Evolutionary conservation across 768 basidiomycete species (phyloP).

Genomic region (Floccularia luteovirens): DNA sequence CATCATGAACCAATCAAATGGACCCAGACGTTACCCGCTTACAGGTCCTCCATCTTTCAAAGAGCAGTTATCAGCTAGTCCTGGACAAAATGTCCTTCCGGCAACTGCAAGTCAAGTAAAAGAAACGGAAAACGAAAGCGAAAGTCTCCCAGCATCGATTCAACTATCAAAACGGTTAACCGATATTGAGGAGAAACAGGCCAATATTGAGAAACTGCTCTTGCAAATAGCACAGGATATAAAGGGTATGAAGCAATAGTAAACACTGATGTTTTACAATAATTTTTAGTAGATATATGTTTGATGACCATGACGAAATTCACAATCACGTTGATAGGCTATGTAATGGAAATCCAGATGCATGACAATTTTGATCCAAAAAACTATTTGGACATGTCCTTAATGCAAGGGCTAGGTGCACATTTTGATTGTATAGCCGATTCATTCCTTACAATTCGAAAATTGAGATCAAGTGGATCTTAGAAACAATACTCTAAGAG

Average conservation of each 20-base stretch:
- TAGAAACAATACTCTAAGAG: too few species aligned
- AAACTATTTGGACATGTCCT: too few species aligned
- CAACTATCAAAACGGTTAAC: slow-evolving; percentile 11
- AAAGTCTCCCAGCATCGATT: not conserved
- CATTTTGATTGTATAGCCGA: too few species aligned
- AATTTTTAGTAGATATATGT: too few species aligned
- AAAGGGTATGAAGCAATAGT: slow-evolving; percentile 4
- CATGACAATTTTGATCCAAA: too few species aligned
- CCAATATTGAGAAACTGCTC: slow-evolving; percentile 37
- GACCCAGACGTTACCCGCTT: slow-evolving; percentile 15
- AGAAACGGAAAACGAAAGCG: slow-evolving; percentile 10
- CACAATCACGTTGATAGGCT: too few species aligned
- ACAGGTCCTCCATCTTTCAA: slow-evolving; percentile 12
- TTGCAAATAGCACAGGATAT: slow-evolving; percentile 24
- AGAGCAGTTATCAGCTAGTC: slow-evolving; percentile 7
- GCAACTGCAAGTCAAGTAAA: slow-evolving; percentile 9
- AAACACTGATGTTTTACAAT: too few species aligned
- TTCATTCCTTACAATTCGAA: too few species aligned
- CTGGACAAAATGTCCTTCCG: slow-evolving; percentile 5
- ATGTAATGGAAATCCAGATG: too few species aligned
- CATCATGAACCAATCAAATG: slow-evolving; percentile 7
- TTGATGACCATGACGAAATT: too few species aligned
- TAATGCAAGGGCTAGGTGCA: too few species aligned
- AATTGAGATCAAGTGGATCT: too few species aligned
- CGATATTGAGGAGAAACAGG: slow-evolving; percentile 35